A percentile compares a stretch with the other conserved stretches of the same genome.
Evolutionary conservation across 2,329 filamentous ascomycete genomes (phyloP).

Genomic region (Fusarium hostae): DNA sequence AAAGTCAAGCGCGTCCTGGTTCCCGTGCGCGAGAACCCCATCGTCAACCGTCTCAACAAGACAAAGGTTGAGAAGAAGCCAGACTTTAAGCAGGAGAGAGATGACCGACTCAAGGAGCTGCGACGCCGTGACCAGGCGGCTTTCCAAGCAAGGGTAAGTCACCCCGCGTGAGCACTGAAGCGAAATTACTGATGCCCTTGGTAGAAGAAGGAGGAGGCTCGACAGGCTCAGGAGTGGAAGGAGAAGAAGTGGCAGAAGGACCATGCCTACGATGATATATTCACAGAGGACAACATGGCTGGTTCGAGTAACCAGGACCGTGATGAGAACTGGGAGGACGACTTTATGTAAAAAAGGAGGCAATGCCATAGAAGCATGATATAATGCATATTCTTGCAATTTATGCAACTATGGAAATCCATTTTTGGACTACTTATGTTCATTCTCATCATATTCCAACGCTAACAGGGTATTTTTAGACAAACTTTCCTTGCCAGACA

Average conservation of each 20-base stretch:
- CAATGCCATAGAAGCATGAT: background rate
- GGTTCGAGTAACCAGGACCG: constrained; percentile 87
- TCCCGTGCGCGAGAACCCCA: constrained; percentile 81
- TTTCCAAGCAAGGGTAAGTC: constrained; percentile 68
- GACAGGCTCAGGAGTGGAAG: constrained; percentile 80
- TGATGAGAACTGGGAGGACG: constrained; percentile 80
- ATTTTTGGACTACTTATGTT: background rate
- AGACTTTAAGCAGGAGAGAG: constrained; percentile 83
- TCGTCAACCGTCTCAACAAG: constrained; percentile 98
- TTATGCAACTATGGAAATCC: background rate
- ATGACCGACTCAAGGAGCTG: constrained; percentile 77
- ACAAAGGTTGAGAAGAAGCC: constrained; percentile 90
- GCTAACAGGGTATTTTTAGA: constrained; percentile 30
- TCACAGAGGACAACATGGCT: constrained; percentile 83
- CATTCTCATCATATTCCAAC: background rate
- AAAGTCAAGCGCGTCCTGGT: constrained; percentile 86
- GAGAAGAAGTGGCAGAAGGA: constrained; percentile 95
- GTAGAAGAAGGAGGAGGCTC: constrained; percentile 81
- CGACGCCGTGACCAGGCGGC: constrained; percentile 76
- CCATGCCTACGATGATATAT: constrained; percentile 96
- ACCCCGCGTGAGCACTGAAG: too few species aligned
- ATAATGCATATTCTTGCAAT: background rate
- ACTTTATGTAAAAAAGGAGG: constrained; percentile 81
- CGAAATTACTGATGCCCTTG: background rate
- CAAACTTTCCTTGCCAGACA: background rate